Evolutionary conservation across 2,329 filamentous ascomycete genomes (phyloP).

Genomic region (Tolypocladium nubicola): DNA sequence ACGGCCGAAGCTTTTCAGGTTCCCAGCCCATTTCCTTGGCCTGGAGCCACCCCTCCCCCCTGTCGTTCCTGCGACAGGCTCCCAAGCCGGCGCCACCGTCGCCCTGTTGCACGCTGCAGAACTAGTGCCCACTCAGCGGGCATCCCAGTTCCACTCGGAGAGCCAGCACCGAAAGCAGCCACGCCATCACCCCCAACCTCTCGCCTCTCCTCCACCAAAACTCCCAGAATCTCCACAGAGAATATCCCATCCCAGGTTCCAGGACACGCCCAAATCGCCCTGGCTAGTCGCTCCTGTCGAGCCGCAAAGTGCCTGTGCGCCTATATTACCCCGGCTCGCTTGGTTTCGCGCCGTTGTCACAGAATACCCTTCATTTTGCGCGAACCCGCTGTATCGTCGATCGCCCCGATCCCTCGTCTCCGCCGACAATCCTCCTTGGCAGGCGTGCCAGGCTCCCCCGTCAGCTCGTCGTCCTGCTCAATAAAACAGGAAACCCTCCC

Average conservation of each 20-base stretch:
- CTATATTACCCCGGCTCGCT: slow-evolving; percentile 1
- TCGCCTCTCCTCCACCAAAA: slow-evolving; percentile 7
- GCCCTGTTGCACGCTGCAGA: slow-evolving; percentile 1
- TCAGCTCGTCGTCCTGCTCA: slow-evolving; percentile 4
- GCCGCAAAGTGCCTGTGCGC: slow-evolving; percentile 4
- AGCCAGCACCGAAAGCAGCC: neutral
- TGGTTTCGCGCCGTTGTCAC: neutral
- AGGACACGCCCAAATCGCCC: slow-evolving; percentile 10
- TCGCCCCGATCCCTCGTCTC: slow-evolving; percentile 2
- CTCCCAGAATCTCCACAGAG: slow-evolving; percentile 15
- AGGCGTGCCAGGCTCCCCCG: slow-evolving; percentile 1
- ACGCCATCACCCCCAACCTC: slow-evolving; percentile 1
- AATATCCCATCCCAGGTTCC: slow-evolving; percentile 14
- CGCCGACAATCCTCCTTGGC: slow-evolving; percentile 1
- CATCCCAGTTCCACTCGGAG: neutral
- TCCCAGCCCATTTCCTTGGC: neutral
- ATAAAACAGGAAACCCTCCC: slow-evolving; percentile 22
- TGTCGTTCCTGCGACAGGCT: slow-evolving; percentile 5
- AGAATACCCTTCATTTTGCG: neutral
- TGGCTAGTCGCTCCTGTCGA: slow-evolving; percentile 15
- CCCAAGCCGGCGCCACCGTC: neutral
- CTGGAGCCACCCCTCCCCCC: neutral
- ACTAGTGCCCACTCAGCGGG: neutral
- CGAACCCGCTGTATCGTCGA: neutral
- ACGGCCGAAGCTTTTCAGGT: neutral